Evolutionary conservation across 345 rosid genomes (phyloP).

Genomic region (Citrus cavaleriei): DNA sequence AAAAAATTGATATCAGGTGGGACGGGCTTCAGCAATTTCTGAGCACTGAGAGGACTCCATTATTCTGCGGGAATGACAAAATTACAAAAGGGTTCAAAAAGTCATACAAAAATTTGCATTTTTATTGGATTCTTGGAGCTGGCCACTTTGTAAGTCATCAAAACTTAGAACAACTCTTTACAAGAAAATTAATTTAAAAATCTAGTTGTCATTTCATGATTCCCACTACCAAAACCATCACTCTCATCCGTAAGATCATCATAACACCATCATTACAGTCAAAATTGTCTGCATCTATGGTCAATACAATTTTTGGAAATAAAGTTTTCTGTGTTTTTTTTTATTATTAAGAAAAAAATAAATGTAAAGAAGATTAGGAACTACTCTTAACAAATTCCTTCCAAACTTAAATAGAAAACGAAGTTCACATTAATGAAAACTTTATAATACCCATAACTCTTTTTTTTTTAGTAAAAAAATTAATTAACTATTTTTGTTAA

Average conservation of each 20-base stretch:
- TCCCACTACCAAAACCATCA: background rate
- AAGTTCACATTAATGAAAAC: too few relatives aligned
- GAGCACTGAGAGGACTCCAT: conserved; percentile 41
- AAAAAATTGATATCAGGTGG: conserved; percentile 46
- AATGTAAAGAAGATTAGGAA: too few relatives aligned
- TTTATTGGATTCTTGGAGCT: conserved; percentile 94
- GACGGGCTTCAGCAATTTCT: conserved; percentile 49
- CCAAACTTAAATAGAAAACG: too few relatives aligned
- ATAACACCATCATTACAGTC: background rate
- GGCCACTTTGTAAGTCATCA: conserved; percentile 83
- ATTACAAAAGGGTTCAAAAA: conserved; percentile 67
- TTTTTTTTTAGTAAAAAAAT: too few relatives aligned
- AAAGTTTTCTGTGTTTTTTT: background rate
- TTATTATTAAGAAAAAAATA: too few relatives aligned
- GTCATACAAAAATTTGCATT: conserved; percentile 69
- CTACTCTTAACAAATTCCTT: too few relatives aligned
- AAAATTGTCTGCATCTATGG: background rate
- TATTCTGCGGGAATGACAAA: conserved; percentile 46
- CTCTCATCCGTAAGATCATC: background rate
- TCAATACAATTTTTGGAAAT: background rate
- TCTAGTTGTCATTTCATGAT: conserved; percentile 1
- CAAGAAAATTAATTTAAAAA: too few relatives aligned
- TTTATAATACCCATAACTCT: background rate
- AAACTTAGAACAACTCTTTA: background rate
- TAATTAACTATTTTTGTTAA: background rate